Evolutionary conservation across 1,139 yeast genomes (phyloP).

Genomic region (Geotrichum restrictum): DNA sequence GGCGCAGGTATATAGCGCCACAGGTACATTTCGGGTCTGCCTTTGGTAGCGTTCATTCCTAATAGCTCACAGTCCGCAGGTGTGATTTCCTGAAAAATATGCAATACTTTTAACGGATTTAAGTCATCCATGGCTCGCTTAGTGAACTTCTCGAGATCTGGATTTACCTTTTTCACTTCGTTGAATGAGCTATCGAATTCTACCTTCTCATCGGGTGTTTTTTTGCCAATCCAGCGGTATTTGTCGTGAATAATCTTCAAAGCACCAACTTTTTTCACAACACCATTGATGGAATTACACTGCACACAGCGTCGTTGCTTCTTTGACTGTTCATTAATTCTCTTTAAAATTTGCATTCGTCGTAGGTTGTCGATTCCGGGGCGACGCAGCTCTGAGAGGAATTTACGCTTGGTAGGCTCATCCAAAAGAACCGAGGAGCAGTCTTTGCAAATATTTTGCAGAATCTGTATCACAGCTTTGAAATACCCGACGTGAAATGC

Average conservation of each 20-base stretch:
- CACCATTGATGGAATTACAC: slow-evolving; percentile 91
- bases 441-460: slow-evolving; percentile 87
- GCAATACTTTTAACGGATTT: slow-evolving; percentile 85
- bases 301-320: slow-evolving; percentile 86
- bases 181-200: slow-evolving; percentile 65
- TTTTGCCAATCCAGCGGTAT: slow-evolving; percentile 93
- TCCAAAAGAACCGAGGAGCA: slow-evolving; percentile 78
- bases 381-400: slow-evolving; percentile 69
- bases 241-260: slow-evolving; percentile 93
- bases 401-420: slow-evolving; percentile 65
- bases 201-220: slow-evolving; percentile 75
- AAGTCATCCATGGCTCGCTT: slow-evolving; percentile 89
- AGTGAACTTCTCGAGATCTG: slow-evolving; percentile 83
- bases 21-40: slow-evolving; percentile 93
- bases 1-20: slow-evolving; percentile 99
- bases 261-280: slow-evolving; percentile 96
- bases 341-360: slow-evolving; percentile 82
- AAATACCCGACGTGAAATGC: slow-evolving; percentile 97
- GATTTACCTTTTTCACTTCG: slow-evolving; percentile 75
- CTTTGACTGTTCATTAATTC: slow-evolving; percentile 84
- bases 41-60: slow-evolving; percentile 83
- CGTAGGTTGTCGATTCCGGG: slow-evolving; percentile 89
- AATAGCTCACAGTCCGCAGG: slow-evolving; percentile 88
- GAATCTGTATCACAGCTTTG: slow-evolving; percentile 80
- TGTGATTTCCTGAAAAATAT: slow-evolving; percentile 76